These are phyloP conservation scores for Kwoniella sp. DNA, from an alignment of 768 basidiomycete genomes.

Conservation along the genomic window DNA sequence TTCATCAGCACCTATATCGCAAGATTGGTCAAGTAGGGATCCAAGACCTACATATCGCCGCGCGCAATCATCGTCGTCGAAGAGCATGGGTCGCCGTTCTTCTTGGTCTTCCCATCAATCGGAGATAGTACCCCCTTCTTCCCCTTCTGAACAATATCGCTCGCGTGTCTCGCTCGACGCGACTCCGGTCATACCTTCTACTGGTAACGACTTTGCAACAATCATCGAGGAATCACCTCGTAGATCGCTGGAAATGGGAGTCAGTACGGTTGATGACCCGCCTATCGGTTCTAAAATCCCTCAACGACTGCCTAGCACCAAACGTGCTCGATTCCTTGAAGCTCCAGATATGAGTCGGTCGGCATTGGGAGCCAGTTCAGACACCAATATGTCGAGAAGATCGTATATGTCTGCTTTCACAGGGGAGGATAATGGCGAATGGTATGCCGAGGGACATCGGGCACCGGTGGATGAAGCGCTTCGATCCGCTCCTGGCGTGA, in stretches of 20 bases:
- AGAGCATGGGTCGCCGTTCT: not conserved
- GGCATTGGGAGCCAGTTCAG: conserved; percentile 5
- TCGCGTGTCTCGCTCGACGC: conserved; percentile 21
- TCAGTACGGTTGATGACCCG: not conserved
- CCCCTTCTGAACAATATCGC: conserved; percentile 9
- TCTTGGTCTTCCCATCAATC: conserved; percentile 1
- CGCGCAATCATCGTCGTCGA: not conserved
- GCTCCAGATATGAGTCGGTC: conserved; percentile 10
- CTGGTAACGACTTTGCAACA: conserved; percentile 1
- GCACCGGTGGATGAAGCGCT: conserved; percentile 16
- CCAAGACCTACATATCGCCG: not conserved
- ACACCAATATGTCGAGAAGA: not conserved
- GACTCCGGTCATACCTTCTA: conserved; percentile 4
- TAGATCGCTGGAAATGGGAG: not conserved
- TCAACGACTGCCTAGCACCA: not conserved
- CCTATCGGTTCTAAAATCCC: not conserved
- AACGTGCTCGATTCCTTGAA: conserved; percentile 14
- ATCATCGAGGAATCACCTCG: not conserved
- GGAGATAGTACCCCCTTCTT: conserved; percentile 1
- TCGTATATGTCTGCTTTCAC: conserved; percentile 8
- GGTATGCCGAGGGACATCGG: conserved; percentile 3
- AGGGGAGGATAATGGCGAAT: conserved; percentile 5
- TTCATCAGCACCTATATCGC: not conserved
- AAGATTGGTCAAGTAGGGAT: not conserved
- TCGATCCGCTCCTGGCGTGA: conserved; percentile 39